Percentiles rank a stretch among this genome's conserved stretches.
These are phyloP conservation scores for Claviceps monticola DNA, from an alignment of 2,329 filamentous ascomycete genomes.

Conservation along the genomic window DNA sequence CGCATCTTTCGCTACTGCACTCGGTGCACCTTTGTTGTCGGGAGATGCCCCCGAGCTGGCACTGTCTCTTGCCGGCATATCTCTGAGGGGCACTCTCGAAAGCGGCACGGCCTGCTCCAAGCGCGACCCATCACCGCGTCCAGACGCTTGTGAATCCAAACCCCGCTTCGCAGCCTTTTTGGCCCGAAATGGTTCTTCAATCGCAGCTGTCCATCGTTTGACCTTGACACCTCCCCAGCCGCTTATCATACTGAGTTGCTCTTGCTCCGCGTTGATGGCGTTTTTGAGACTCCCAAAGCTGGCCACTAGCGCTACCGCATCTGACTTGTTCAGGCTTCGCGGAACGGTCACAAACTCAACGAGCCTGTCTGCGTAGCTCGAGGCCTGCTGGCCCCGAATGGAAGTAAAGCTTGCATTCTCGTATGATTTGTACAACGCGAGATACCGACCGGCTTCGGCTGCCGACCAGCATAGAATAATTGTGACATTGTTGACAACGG, in stretches of 20 bases:
- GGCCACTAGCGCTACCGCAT: constrained; percentile 78
- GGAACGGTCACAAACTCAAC: constrained; percentile 89
- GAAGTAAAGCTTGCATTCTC: constrained; percentile 70
- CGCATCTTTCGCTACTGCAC: constrained; percentile 2
- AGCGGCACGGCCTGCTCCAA: constrained; percentile 26
- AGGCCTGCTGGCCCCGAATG: constrained; percentile 75
- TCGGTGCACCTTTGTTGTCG: not conserved
- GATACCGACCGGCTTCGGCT: constrained; percentile 81
- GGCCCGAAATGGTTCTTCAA: constrained; percentile 73
- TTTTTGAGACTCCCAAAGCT: constrained; percentile 82
- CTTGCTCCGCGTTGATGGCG: constrained; percentile 75
- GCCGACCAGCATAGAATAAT: constrained; percentile 89
- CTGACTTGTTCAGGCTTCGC: constrained; percentile 82
- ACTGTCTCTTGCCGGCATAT: constrained; percentile 17
- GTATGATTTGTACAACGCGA: constrained; percentile 90
- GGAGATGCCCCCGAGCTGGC: constrained; percentile 3
- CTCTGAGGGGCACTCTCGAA: constrained; percentile 26
- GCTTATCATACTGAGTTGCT: constrained; percentile 70
- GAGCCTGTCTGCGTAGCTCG: constrained; percentile 71
- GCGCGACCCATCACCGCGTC: constrained; percentile 7
- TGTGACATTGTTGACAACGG: constrained; percentile 82
- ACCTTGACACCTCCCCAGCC: constrained; percentile 97
- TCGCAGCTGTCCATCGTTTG: constrained; percentile 65
- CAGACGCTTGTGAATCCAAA: constrained; percentile 13
- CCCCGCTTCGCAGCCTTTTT: constrained; percentile 49